These are phyloP conservation scores for Tilletia walkeri DNA, from an alignment of 1,284 basidiomycete species.

Conservation along the genomic window DNA sequence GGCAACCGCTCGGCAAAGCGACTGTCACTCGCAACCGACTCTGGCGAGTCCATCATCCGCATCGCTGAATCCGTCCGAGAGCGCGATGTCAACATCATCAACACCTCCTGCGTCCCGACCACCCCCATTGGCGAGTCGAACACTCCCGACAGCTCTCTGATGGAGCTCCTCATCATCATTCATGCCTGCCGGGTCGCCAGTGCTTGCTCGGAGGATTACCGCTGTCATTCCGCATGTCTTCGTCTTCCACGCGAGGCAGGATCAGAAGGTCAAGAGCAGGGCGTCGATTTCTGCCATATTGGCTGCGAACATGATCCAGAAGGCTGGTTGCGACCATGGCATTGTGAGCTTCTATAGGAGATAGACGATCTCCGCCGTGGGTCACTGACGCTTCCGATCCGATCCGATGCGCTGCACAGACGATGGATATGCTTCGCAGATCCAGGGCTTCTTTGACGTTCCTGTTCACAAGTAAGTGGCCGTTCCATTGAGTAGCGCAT, in stretches of 20 bases:
- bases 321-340: constrained; percentile 95
- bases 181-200: constrained; percentile 88
- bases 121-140: constrained; percentile 31
- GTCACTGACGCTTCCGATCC: constrained; percentile 57
- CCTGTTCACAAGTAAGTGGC: constrained; percentile 83
- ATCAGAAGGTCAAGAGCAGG: constrained; percentile 99
- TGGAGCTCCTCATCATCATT: constrained; percentile 99
- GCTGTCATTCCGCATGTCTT: constrained; percentile 66
- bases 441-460: constrained; percentile 97
- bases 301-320: constrained; percentile 97
- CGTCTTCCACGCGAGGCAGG: constrained; percentile 63
- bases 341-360: constrained; percentile 65
- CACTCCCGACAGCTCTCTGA: constrained; percentile 67
- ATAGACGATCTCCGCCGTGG: too few relatives aligned
- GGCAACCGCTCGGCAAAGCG: constrained; percentile 56
- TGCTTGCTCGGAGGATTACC: constrained; percentile 80
- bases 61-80: constrained; percentile 95
- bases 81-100: constrained; percentile 98
- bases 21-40: constrained; percentile 80
- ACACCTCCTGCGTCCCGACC: constrained; percentile 76
- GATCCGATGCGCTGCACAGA: constrained; percentile 59
- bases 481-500: constrained; percentile 69
- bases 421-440: constrained; percentile 55
- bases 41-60: constrained; percentile 87
- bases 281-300: constrained; percentile 98